Evolutionary conservation across 441 rosid genomes (phyloP).

Genomic region (Populus hybrid): DNA sequence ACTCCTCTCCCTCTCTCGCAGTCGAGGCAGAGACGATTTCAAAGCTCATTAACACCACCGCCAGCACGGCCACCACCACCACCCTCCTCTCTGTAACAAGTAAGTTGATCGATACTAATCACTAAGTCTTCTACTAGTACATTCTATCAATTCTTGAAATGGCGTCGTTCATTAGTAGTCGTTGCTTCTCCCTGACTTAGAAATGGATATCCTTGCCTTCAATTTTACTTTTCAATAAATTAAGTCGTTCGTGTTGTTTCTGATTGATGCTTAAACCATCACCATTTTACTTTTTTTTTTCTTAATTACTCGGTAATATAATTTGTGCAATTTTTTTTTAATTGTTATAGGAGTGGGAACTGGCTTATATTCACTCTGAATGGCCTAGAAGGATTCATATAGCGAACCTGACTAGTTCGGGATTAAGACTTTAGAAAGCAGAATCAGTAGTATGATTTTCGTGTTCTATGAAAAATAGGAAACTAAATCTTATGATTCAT

Average conservation of each 20-base stretch:
- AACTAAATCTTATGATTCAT: too few species aligned
- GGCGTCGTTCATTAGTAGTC: not conserved
- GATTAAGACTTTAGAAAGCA: not conserved
- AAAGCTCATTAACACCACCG: not conserved
- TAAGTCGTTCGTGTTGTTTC: too few species aligned
- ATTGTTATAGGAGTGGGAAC: not conserved
- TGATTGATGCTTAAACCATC: not conserved
- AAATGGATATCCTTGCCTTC: not conserved
- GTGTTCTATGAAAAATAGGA: too few species aligned
- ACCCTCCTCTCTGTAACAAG: not conserved
- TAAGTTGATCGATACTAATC: too few species aligned
- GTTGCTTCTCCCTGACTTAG: not conserved
- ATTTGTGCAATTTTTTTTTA: too few species aligned
- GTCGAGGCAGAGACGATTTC: not conserved
- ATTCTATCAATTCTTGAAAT: not conserved
- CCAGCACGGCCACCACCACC: too few species aligned
- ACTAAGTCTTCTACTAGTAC: not conserved
- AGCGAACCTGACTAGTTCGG: not conserved
- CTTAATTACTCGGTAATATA: too few species aligned
- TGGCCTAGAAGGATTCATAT: not conserved
- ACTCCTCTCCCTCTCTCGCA: too few species aligned
- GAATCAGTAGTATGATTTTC: too few species aligned
- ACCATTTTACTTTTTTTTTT: too few species aligned
- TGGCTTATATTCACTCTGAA: too few species aligned
- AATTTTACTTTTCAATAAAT: too few species aligned